Evolutionary conservation across 2,329 filamentous ascomycete genomes (phyloP), one percentile per base, ranked within the genome.

Genomic region (Cladosporium sp.): DNA sequence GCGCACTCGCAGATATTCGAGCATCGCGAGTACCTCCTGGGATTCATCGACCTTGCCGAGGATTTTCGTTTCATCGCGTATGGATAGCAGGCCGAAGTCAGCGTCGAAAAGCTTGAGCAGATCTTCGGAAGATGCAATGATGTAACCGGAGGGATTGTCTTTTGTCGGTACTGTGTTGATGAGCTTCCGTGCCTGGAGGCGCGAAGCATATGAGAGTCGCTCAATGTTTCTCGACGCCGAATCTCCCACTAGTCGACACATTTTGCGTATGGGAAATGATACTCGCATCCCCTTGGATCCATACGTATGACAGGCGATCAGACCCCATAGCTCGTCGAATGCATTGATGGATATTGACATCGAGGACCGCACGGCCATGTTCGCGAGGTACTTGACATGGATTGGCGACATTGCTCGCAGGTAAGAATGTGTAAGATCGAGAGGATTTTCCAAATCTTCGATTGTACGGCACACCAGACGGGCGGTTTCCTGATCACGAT

Each of bases 321-420:
- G 76, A 0, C 92, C 92, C 92, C 92, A 96, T 0, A 96, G 76
- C 66, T 95, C 88, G 65, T 84, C 81, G 66, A 95, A 94, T 0
- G 89, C 89, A 63, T 91, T 94, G 68, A 96, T 89, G 1, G 91
- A 95, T 61, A 96, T 92, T 0, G 91, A 96, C 91, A 96, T 96
- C 63, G 90, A 96, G 0, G 90, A 90, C n/a, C 91, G 85, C 0
- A 96, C 91, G 7, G 87, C 88, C 92, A 96, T 96, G 69, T 96
- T 92, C 5, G 78, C 82, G 3, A 96, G 79, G 66, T 96, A 96
- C 69, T 95, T 95, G 57, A 96, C 73, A 69, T 94, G 90, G 42
- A 96, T 92, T 0, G 92, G 91, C 1, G 90, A 95, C 84, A 96
- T 96, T 62, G 92, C 91, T 56, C 92, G 85, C 1, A 96, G 81